These are phyloP conservation scores for Dendryphion nanum DNA, from an alignment of 2,329 filamentous ascomycete genomes.

Conservation along the genomic window DNA sequence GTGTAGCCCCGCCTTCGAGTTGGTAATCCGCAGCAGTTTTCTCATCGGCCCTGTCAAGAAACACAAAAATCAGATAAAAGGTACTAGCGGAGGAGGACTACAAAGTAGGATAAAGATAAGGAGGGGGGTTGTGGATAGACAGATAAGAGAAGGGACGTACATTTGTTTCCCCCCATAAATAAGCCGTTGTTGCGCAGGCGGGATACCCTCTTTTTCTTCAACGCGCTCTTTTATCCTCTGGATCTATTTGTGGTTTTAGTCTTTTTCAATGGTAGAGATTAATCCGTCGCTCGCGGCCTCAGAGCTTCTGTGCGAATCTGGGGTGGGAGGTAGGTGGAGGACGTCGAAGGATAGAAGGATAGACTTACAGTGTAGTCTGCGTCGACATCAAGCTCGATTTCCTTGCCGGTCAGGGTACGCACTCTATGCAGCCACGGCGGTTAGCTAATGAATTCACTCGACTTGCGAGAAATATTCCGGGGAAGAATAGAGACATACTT, in stretches of 20 bases:
- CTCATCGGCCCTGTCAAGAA: constrained; percentile 83
- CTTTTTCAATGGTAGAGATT: too few relatives aligned
- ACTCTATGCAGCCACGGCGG: constrained; percentile 67
- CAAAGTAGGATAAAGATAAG: background rate
- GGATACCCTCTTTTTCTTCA: constrained; percentile 98
- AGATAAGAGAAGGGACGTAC: constrained; percentile 55
- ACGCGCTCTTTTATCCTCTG: constrained; percentile 98
- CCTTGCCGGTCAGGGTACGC: constrained; percentile 95
- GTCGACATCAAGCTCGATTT: constrained; percentile 98
- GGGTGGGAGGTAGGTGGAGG: too few relatives aligned
- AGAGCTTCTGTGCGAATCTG: background rate
- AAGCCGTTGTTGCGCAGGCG: constrained; percentile 90
- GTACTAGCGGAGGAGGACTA: background rate
- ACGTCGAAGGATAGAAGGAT: too few relatives aligned
- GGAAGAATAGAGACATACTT: background rate
- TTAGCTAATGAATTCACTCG: too few relatives aligned
- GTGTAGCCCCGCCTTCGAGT: constrained; percentile 86
- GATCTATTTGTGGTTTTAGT: constrained; percentile 61
- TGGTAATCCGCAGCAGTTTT: constrained; percentile 89
- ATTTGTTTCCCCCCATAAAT: constrained; percentile 99
- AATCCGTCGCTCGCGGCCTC: too few relatives aligned
- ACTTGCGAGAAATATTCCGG: too few relatives aligned
- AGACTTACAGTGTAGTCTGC: constrained; percentile 77
- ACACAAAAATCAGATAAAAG: constrained; percentile 1
- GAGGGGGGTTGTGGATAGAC: background rate